Evolutionary conservation across 2,329 filamentous ascomycete genomes (phyloP), one percentile per base, ranked within the genome.

Genomic region (Pseudocercospora crystallina): DNA sequence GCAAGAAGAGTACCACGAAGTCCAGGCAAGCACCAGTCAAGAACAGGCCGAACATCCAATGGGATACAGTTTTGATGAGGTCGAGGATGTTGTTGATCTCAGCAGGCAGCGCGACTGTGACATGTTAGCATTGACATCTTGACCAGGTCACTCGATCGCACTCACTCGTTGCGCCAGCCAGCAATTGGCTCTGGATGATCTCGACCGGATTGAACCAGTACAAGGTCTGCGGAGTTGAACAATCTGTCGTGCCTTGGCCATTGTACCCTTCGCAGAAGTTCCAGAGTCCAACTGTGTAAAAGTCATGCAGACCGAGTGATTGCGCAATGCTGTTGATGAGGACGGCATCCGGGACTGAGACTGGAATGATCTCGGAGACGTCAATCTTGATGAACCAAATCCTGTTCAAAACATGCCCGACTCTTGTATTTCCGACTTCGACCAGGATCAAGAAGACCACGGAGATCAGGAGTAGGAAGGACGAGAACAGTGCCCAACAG

Each of bases 131-230:
- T 20, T 41, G 35, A 33, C 36, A 32, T 15, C 4, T 43, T 17
- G 7, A 10, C n/a, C 10, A 2, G 13, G 20, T 30, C 2, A 13
- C 1, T 42, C n/a, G 20, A 12, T 9, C 31, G 64, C 36, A 71
- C 79, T 31, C 74, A 83, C 81, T 90, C 32, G 84, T 87, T 15
- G 90, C 90, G 37, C 90, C 90, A 9, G 88, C 73, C 8, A 97
- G 79, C 26, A 97, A 78, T 72, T 96, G 87, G 61, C 81, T 82
- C 56, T 90, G 76, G 41, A 97, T 75, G 59, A 96, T 89, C 50
- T 86, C 76, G 36, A 96, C 86, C 0, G 91, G 91, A 68, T 96
- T 90, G 75, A 96, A 96, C 86, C 89, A 95, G 73, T 89, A 97
- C 49, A 91, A 76, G 7, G 77, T 76, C 62, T 82, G 63, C 0